Evolutionary conservation across 805 yeast species (phyloP), one percentile per base, ranked within the genome.

Genomic region (Suhomyces xylopsoci): DNA sequence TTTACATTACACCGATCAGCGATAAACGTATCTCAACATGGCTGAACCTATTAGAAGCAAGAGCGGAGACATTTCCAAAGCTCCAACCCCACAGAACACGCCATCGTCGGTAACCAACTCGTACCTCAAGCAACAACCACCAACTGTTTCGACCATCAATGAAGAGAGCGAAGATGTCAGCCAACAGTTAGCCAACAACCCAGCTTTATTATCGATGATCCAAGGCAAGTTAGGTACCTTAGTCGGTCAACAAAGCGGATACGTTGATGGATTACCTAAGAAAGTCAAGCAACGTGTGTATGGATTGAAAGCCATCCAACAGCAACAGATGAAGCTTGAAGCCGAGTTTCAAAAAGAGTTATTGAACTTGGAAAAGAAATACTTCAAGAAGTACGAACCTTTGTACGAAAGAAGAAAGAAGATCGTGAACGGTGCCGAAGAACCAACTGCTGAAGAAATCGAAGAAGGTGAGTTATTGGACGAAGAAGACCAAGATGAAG

Each of bases 71-170:
- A 82, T 89, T 59, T 87, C 93, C 57, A 83, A 85, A 63, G 98
- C 99, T 6, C 99, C 99, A 45, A 94, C 99, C 1, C 99, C 99
- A 5, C 99, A 94, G 68, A 94, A 94, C 79, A 94, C 99, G 1
- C 99, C 99, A 14, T 89, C 98, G 3, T 84, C 93, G 34, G 88
- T 87, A 36, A 79, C 90, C 42, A 84, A 83, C 55, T 85, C 92
- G 20, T 88, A 84, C 65, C 74, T 90, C 68, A 83, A 81, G 66
- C 79, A 78, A 48, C 79, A 82, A 59, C 83, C 82, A 20, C 84
- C 85, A 19, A 71, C 78, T 30, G 81, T 67, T 51, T 69, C 70
- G 49, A 90, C 97, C 44, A 89, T 89, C 64, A 80, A 78, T 58
- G 97, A 91, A 67, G 64, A 55, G 30, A 61, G 57, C 43, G 86